phyloP scores from a whole-genome alignment of 306 rosid species.

The Mucuna pruriens region DNA sequence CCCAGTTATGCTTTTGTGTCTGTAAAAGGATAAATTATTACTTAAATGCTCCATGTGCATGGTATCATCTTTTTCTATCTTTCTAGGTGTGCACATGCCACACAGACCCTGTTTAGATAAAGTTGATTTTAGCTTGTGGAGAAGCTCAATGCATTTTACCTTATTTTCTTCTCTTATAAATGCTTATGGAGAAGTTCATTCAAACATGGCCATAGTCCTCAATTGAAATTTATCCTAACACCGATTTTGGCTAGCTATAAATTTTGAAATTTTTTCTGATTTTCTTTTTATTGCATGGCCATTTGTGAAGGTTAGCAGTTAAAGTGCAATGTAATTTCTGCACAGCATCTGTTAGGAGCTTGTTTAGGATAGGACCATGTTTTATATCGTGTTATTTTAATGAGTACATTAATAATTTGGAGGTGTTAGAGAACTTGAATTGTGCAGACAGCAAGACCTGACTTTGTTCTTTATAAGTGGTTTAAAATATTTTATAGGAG shows the following conservation, averaged over 20 bases:
- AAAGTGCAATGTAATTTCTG: background rate
- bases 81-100: background rate
- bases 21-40: background rate
- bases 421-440: background rate
- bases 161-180: too few species aligned
- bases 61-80: background rate
- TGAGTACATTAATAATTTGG: background rate
- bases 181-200: too few species aligned
- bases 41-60: background rate
- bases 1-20: background rate
- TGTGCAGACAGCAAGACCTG: background rate
- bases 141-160: too few species aligned
- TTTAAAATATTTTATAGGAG: background rate
- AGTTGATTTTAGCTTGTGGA: too few species aligned
- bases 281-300: background rate
- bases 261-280: background rate
- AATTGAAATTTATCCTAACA: background rate
- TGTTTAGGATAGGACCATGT: conserved; percentile 5
- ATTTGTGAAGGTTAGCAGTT: background rate
- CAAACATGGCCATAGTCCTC: too few species aligned
- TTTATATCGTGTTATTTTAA: background rate
- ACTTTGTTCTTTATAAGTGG: background rate
- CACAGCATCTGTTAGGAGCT: background rate
- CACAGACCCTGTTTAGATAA: too few species aligned
- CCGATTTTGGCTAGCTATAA: background rate